These are phyloP conservation scores for Phytophthora agathidicida DNA, from an alignment of 352 stramenopile genomes.

Conservation along the genomic window DNA sequence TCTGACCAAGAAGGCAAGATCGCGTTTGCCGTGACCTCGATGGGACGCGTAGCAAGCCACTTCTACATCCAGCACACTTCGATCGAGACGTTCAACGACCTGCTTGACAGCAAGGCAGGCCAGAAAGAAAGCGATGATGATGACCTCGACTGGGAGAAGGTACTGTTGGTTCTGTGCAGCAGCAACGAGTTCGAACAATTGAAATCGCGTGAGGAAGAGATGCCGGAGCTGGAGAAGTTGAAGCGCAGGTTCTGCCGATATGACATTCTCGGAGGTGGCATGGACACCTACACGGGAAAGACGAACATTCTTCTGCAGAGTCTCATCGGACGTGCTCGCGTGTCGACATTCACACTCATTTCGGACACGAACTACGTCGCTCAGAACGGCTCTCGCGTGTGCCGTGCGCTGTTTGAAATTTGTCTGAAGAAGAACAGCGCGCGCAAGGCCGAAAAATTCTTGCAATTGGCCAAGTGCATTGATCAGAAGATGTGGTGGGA, in stretches of 20 bases:
- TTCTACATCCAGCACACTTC: constrained; percentile 99
- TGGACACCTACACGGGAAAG: constrained; percentile 95
- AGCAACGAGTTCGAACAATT: constrained; percentile 97
- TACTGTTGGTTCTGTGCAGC: constrained; percentile 73
- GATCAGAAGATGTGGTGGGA: constrained; percentile 98
- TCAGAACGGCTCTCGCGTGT: constrained; percentile 97
- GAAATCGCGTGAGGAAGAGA: constrained; percentile 95
- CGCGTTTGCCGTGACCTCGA: constrained; percentile 93
- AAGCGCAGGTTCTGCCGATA: constrained; percentile 89
- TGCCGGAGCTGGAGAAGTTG: constrained; percentile 94
- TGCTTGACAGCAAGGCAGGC: constrained; percentile 76
- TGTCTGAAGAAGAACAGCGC: constrained; percentile 92
- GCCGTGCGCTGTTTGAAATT: constrained; percentile 99
- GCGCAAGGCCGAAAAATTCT: constrained; percentile 91
- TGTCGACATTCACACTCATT: constrained; percentile 98
- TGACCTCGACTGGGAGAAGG: constrained; percentile 72
- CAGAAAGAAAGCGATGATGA: constrained; percentile 44
- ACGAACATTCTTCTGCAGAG: constrained; percentile 97
- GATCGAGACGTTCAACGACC: constrained; percentile 98
- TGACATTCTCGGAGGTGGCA: constrained; percentile 88
- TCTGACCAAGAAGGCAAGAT: constrained; percentile 50
- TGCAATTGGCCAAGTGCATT: constrained; percentile 97
- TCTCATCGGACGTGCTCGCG: constrained; percentile 67
- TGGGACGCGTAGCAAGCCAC: constrained; percentile 97
- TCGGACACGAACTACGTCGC: constrained; percentile 99